These are phyloP conservation scores for sorghum (Sorghum bicolor) DNA, from an alignment of 176 grass and related monocot genomes.

Conservation along the genomic window DNA sequence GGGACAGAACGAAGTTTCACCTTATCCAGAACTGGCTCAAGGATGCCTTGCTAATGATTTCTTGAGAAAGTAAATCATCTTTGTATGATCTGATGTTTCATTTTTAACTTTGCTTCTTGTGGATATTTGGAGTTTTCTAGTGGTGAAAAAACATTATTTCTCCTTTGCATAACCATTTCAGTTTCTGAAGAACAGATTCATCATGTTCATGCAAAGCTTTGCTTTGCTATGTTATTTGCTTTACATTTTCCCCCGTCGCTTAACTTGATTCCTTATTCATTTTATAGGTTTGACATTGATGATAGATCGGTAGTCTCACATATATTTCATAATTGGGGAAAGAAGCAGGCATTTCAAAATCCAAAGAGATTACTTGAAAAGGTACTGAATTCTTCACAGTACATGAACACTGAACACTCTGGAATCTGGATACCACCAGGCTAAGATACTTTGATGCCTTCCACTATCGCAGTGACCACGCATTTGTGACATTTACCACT, in stretches of 20 bases:
- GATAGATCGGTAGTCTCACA: slow-evolving; percentile 66
- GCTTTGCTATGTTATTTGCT: not conserved
- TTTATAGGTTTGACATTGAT: slow-evolving; percentile 66
- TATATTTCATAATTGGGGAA: slow-evolving; percentile 79
- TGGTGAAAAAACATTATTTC: not conserved
- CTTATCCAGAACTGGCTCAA: slow-evolving; percentile 43
- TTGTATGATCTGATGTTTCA: slow-evolving; percentile 10
- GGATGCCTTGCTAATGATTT: slow-evolving; percentile 72
- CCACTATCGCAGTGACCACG: not conserved
- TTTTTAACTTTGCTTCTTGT: not conserved
- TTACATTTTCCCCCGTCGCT: not conserved
- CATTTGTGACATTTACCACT: not conserved
- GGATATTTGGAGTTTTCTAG: not conserved
- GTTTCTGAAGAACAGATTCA: not conserved
- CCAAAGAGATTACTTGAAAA: slow-evolving; percentile 75
- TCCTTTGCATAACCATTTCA: not conserved
- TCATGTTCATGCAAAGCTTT: not conserved
- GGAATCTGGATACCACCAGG: not conserved
- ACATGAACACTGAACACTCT: not conserved
- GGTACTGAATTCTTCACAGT: slow-evolving; percentile 26
- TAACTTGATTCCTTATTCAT: slow-evolving; percentile 3
- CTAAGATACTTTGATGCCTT: slow-evolving; percentile 5
- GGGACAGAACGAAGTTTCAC: slow-evolving; percentile 31
- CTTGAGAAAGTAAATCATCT: slow-evolving; percentile 66
- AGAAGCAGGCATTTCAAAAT: slow-evolving; percentile 73